Percentiles rank a stretch among this genome's conserved stretches.
phyloP scores from a whole-genome alignment of 2,329 filamentous ascomycete species.

The Fusarium azukiicola region DNA sequence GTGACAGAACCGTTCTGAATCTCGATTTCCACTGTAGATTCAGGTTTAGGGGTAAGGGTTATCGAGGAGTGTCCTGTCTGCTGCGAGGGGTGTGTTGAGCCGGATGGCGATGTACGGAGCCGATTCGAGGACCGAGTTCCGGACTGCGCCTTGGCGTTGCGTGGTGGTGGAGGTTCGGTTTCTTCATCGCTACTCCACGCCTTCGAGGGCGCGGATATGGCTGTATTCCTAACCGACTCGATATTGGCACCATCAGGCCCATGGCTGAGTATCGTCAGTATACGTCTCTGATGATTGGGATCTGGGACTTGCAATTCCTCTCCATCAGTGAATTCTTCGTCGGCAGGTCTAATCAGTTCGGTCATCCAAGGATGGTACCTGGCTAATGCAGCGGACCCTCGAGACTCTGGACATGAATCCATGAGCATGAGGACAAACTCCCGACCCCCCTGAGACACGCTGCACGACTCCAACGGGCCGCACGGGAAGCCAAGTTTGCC shows the following conservation, averaged over 20 bases:
- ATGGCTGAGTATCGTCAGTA: not conserved
- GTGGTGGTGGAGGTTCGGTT: not conserved
- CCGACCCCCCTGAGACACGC: not conserved
- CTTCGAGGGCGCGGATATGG: conserved; percentile 1
- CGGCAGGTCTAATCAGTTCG: not conserved
- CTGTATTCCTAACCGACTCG: not conserved
- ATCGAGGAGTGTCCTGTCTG: not conserved
- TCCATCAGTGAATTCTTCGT: not conserved
- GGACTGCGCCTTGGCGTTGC: not conserved
- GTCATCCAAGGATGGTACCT: not conserved
- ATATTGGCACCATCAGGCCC: not conserved
- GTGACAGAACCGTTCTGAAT: not conserved
- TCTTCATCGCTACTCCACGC: conserved; percentile 8
- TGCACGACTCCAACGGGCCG: not conserved
- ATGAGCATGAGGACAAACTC: conserved; percentile 3
- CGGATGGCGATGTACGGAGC: not conserved
- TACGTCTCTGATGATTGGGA: not conserved
- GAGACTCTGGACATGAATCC: not conserved
- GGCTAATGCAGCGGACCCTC: conserved; percentile 2
- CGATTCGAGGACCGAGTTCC: not conserved
- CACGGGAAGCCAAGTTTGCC: not conserved
- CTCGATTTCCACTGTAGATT: not conserved
- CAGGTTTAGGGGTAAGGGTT: not conserved
- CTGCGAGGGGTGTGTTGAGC: not conserved
- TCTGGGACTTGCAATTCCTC: not conserved